Evolutionary conservation across 768 basidiomycete species (phyloP), one percentile per base, ranked within the genome.

Genomic region (Trametes cinnabarina): DNA sequence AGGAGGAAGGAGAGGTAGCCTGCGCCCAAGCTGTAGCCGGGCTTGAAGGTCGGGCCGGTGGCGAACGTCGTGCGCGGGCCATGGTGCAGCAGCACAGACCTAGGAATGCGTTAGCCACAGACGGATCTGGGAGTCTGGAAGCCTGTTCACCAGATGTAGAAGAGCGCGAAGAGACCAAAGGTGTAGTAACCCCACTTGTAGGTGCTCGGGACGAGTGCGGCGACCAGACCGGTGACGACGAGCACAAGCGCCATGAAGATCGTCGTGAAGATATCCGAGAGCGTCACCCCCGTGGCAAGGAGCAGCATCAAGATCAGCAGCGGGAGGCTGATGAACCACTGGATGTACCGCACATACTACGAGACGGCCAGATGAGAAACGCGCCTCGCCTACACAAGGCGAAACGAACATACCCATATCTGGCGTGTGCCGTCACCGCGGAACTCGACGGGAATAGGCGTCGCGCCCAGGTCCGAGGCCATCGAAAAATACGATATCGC

Each of bases 161-260:
- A 66, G 41, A 81, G 69, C 7, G 80, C 78, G 35, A 70, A 68
- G 39, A 73, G 62, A 5, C 78, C 83, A 63, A 83, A 79, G 10
- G 71, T 67, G 67, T 66, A 84, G 69, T 71, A 82, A 3, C 72
- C 77, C 77, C 77, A 79, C 69, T 84, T 83, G 72, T 83, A 85
- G 9, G 73, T 70, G 23, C 76, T 78, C 0, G 63, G 39, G 17
- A 81, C 76, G 25, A 84, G 74, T 0, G 78, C 76, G 25, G 80
- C 83, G 48, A 83, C 69, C 6, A 85, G 70, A n/a, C 74, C 74
- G 30, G 57, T 59, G 51, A 78, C 57, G 58, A 82, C 77, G 64
- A 79, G 70, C 57, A 76, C 76, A 65, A 77, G 63, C 60, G 74
- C 71, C 64, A 82, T 74, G 72, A 79, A 80, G 62, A 76, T 62